Base-by-base conservation (phyloP, 768 basidiomycete genomes). In the Kwoniella bestiolae region DNA sequence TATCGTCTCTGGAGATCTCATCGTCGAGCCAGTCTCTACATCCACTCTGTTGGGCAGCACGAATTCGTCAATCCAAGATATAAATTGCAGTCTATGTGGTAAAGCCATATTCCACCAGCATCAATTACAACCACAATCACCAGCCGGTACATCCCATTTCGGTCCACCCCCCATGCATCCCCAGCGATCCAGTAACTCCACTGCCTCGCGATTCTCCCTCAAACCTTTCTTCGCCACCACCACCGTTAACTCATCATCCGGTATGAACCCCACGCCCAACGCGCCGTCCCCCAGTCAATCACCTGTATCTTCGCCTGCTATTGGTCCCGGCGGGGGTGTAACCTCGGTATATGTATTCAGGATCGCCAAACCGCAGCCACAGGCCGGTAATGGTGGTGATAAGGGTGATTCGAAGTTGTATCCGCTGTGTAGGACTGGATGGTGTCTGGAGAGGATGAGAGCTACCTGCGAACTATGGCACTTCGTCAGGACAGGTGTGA, bases 381-480 rank as follows among this genome's bases (percentile, higher is more conserved):
- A 67, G 16, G 53, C 65, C 18, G 51, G 69, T 23, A 23, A 61
- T 7, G 41, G 46, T 29, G 70, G 60, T 34, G 66, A 70, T 46
- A 70, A 74, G 46, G 65, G 63, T 18, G 71, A 78, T 18, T 56
- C 65, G 16, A 76, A 75, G 58, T 75, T 70, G 18, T 91, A 95
- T 79, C 91, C 94, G 0, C 83, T 96, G 2, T 96, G 93, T 74
- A 83, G 85, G 11, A 86, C 86, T 18, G 88, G 90, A n/a, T 95
- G 92, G 89, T 95, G 93, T 78, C 83, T 95, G 16, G 83, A 86
- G 5, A 86, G 94, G 7, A 83, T 96, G 21, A 87, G 93, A 12
- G 85, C 89, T 38, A 92, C 93, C n/a, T 94, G 92, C 80, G 89
- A 89, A 3, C 82, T 95, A 14, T 96, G 93, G 92, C 87, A 90